Evolutionary conservation across 1,284 basidiomycete genomes (phyloP), one percentile per base, ranked within the genome.

Genomic region (Takashimella koratensis): DNA sequence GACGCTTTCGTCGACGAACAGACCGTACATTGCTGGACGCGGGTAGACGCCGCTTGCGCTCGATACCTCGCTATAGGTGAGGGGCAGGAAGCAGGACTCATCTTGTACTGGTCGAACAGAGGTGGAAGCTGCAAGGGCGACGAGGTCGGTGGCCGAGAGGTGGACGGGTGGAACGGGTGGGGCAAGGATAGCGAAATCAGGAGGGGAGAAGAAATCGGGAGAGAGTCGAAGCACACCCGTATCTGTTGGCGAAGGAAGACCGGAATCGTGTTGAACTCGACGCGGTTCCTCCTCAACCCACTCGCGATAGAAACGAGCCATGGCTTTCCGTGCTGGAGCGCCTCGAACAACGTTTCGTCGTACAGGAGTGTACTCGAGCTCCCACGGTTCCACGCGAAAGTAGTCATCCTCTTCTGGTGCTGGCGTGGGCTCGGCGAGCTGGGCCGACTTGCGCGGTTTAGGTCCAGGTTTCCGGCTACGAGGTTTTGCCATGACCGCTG

Each of bases 151-250:
- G 4, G 70, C 70, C 5, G 59, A 49, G 30, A 77, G 61, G 41
- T 59, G 62, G n/a, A 71, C 67, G 0, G 75, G 76, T 2, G 76
- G 76, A 5, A 76, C 52, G 3, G 70, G 70, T 8, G 75, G 67
- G 13, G 68, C 65, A 63, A 76, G 59, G 68, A 79, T 57, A 68
- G 77, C 27, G 73, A 81, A 72, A 75, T 82, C 50, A 70, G 81
- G 65, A 1, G 61, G 43, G 10, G 67, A 61, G 21, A 68, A 62
- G 16, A 65, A 44, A 11, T 70, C 69, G 5, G 70, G 67, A 0
- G 69, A 70, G 13, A 68, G 59, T 3, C 66, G 63, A 16, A 68
- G 26, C 16, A 65, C 51, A 25, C 67, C 68, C 8, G 71, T 67
- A 23, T 73, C 68, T 1, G 72, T 72, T 2, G 72, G 71, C n/a